phyloP scores from a whole-genome alignment of 106 monocot species.

The Allium sativum region DNA sequence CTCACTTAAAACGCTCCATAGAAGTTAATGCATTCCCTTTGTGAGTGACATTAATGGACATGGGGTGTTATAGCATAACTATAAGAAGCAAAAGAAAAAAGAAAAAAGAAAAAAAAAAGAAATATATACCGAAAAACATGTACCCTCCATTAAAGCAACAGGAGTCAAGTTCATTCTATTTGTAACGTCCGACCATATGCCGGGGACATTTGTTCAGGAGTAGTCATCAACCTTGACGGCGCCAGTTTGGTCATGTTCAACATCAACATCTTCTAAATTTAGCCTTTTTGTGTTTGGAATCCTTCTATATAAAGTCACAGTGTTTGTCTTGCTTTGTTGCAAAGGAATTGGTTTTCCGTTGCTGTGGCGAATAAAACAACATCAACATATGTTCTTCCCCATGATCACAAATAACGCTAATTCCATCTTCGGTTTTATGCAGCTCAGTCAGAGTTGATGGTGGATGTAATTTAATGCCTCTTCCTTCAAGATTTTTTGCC shows the following conservation, averaged over 20 bases:
- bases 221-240: conserved; percentile 99
- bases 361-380: conserved; percentile 89
- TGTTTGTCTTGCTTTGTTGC: too few species aligned
- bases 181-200: conserved; percentile 99
- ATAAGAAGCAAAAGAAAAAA: too few species aligned
- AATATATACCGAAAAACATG: conserved; percentile 69
- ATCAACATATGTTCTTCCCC: conserved; percentile 79
- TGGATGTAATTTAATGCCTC: conserved; percentile 89
- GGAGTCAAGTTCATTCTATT: conserved; percentile 99
- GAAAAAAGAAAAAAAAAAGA: conserved; percentile 11
- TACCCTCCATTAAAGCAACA: conserved; percentile 97
- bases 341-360: too few species aligned
- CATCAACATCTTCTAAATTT: conserved; percentile 86
- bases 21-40: too few species aligned
- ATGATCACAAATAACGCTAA: conserved; percentile 68
- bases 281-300: conserved; percentile 80
- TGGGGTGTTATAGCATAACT: too few species aligned
- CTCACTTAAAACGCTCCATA: too few species aligned
- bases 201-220: conserved; percentile 72
- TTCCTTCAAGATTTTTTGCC: conserved; percentile 89
- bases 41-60: too few species aligned
- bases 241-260: conserved; percentile 76
- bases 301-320: conserved; percentile 6
- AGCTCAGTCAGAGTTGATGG: conserved; percentile 67
- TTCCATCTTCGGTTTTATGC: conserved; percentile 75